Evolutionary conservation across 768 basidiomycete genomes (phyloP).

Genomic region (Leucocoprinus sp.): DNA sequence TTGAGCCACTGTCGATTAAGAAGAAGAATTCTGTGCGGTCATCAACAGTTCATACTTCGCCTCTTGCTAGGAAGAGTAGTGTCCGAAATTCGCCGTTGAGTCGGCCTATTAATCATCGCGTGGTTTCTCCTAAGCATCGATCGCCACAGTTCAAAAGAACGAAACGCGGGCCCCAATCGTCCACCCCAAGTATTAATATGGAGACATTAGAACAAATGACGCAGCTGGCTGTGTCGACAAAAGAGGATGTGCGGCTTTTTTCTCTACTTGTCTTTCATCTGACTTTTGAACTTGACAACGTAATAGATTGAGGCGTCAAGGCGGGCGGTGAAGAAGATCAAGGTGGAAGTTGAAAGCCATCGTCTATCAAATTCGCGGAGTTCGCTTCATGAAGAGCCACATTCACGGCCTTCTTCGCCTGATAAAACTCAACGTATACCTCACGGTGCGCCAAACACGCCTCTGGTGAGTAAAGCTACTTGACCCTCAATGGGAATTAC

Average conservation of each 20-base stretch:
- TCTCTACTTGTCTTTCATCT: background rate
- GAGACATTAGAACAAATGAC: conserved; percentile 40
- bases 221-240: conserved; percentile 42
- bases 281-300: conserved; percentile 7
- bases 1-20: conserved; percentile 80
- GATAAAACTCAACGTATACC: conserved; percentile 45
- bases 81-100: conserved; percentile 49
- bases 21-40: conserved; percentile 66
- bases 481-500: background rate
- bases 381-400: conserved; percentile 22
- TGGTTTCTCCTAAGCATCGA: conserved; percentile 43
- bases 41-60: conserved; percentile 25
- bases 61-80: conserved; percentile 30
- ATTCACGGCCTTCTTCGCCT: conserved; percentile 47
- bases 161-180: conserved; percentile 24
- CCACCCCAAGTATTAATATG: conserved; percentile 20
- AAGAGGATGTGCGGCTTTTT: conserved; percentile 53
- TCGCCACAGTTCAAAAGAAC: conserved; percentile 44
- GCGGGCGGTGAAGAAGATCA: conserved; percentile 67
- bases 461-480: conserved; percentile 29
- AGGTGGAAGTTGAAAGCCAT: conserved; percentile 52
- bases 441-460: conserved; percentile 25
- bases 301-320: conserved; percentile 64
- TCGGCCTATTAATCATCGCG: conserved; percentile 28
- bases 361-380: conserved; percentile 17